Base-by-base conservation (phyloP, 495 filamentous ascomycete species). In the Lophium mytilinum region DNA sequence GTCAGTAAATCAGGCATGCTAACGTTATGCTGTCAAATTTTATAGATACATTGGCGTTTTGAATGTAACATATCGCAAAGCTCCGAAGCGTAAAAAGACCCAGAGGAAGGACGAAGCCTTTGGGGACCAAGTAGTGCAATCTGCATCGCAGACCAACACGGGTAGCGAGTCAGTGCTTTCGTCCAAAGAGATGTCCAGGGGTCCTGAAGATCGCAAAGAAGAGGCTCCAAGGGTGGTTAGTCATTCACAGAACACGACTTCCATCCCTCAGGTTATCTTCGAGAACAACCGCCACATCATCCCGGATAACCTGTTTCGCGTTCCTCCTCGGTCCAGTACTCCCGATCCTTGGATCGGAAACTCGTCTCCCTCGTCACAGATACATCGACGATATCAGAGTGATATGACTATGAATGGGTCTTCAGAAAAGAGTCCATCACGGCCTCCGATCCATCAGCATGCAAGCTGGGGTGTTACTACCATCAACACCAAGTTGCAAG, bases 251-350 rank as follows among this genome's bases (percentile, higher is more conserved):
- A 72, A 79, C 12, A 74, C 69, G 17, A 76, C 72, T 1, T 76
- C 85, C 1, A 80, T 95, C 10, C 93, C 93, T 6, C 90, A 95
- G 53, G 93, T 98, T 24, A 88, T 93, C 9, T 88, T 98, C 57
- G 91, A 90, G 55, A 90, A 97, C 64, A 98, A 98, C 64, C 81
- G 89, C 35, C 93, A 98, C 64, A 96, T 98, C 55, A 86, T 98
- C 39, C 94, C 93, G 7, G 83, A 88, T 15, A 88, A 85, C 68
- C 72, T 89, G 58, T 96, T 81, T 72, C 82, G 63, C 57, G 15
- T 63, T n/a, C 67, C 69, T 5, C 62, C 62, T 43, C 56, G 59
- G 30, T 55, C 59, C 56, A 40, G 58, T 54, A 55, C 68, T 46
- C 47, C 64, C 35, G 48, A 68, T 60, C 59, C 55, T 9, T 64